These are phyloP conservation scores for Diaporthe citri DNA, from an alignment of 2,329 filamentous ascomycete species.

Conservation along the genomic window DNA sequence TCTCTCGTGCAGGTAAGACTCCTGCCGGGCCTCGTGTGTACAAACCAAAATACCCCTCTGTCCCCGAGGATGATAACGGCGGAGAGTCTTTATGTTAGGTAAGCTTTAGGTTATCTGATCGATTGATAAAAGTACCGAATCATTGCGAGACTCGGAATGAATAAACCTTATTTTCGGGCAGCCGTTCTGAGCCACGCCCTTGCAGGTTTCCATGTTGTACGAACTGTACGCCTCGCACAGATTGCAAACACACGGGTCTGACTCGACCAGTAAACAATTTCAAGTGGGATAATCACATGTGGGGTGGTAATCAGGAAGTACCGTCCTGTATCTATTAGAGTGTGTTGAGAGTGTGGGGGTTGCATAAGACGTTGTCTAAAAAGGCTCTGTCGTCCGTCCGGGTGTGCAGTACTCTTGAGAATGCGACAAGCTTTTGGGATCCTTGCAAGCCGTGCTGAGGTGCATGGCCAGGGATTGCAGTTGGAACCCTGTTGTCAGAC, in stretches of 20 bases:
- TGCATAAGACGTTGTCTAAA: neutral
- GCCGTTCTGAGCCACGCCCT: neutral
- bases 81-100: neutral
- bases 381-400: too few species aligned
- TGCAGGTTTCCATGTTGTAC: neutral
- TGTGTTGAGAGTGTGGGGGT: neutral
- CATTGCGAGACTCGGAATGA: neutral
- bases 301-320: neutral
- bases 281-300: neutral
- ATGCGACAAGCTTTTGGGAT: neutral
- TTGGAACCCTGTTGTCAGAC: neutral
- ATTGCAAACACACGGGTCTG: neutral
- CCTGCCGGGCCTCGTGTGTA: neutral
- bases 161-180: neutral
- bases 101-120: slow-evolving; percentile 29
- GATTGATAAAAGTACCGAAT: neutral
- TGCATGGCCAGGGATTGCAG: neutral
- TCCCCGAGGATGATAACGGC: neutral
- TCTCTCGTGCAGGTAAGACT: neutral
- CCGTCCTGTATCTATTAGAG: neutral
- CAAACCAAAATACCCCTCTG: neutral
- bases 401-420: neutral
- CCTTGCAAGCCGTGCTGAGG: neutral
- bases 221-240: neutral
- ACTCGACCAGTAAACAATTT: neutral